Percentiles rank a stretch among this genome's conserved stretches.
Evolutionary conservation across 257 asterid species (phyloP).

Genomic region (Cinchona pubescens): DNA sequence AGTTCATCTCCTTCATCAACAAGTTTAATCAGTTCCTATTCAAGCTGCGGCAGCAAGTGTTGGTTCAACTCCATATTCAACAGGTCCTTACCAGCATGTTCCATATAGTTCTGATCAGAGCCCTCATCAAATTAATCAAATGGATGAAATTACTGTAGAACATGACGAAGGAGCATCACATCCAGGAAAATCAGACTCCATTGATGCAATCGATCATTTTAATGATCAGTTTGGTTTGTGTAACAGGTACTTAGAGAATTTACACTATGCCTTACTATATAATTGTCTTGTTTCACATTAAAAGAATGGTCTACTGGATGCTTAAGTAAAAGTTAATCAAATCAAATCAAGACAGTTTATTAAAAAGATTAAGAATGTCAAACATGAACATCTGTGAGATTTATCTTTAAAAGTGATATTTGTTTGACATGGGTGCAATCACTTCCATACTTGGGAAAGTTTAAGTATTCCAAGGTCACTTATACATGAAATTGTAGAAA

Average conservation of each 20-base stretch:
- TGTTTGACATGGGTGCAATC: not conserved
- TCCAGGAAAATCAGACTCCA: slow-evolving; percentile 37
- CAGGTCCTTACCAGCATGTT: slow-evolving; percentile 70
- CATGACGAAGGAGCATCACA: slow-evolving; percentile 35
- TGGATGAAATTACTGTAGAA: slow-evolving; percentile 35
- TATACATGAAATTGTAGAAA: not conserved
- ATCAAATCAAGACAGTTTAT: not conserved
- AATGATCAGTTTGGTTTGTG: slow-evolving; percentile 43
- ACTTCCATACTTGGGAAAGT: not conserved
- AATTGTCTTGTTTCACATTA: not conserved
- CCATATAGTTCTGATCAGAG: slow-evolving; percentile 42
- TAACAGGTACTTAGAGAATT: slow-evolving; percentile 50
- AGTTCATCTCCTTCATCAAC: slow-evolving; percentile 61
- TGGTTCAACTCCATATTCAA: slow-evolving; percentile 57
- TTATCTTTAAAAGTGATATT: not conserved
- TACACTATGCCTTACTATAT: not conserved
- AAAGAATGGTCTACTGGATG: slow-evolving; percentile 1
- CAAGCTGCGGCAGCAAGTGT: slow-evolving; percentile 62
- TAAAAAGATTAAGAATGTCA: not conserved
- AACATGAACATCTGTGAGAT: not conserved
- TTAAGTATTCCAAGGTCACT: not conserved
- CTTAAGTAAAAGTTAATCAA: slow-evolving; percentile 6
- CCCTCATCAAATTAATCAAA: slow-evolving; percentile 40
- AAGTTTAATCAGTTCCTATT: slow-evolving; percentile 61
- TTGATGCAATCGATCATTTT: slow-evolving; percentile 42